phyloP scores from a whole-genome alignment of 495 filamentous ascomycete genomes.

The Hapsidospora chrysogenum region DNA sequence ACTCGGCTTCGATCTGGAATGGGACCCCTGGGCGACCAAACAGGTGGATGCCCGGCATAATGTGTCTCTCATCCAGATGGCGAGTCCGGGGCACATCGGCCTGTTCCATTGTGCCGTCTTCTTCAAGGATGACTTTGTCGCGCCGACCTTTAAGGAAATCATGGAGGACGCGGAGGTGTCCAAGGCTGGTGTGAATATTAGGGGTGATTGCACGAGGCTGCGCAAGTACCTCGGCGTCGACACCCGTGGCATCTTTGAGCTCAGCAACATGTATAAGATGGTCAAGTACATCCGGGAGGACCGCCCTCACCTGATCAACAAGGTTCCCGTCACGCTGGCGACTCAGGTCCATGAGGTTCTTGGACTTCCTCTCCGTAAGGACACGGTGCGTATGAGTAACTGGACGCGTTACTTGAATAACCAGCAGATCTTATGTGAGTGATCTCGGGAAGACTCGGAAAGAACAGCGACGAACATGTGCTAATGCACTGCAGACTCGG shows the following conservation, averaged over 20 bases:
- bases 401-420: conserved; percentile 47
- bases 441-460: no score
- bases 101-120: conserved; percentile 65
- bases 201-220: conserved; percentile 56
- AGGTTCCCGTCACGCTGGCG: conserved; percentile 44
- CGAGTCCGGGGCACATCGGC: conserved; percentile 59
- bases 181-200: conserved; percentile 65
- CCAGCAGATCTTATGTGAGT: conserved; percentile 58
- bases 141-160: conserved; percentile 50
- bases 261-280: conserved; percentile 64
- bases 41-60: conserved; percentile 39
- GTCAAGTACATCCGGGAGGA: conserved; percentile 39
- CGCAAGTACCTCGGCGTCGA: conserved; percentile 46
- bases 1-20: conserved; percentile 79
- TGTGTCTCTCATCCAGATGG: conserved; percentile 65
- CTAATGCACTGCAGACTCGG: conserved; percentile 42
- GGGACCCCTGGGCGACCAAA: conserved; percentile 36
- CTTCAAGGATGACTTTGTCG: conserved; percentile 38
- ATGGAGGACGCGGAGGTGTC: conserved; percentile 52
- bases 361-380: conserved; percentile 63
- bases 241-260: conserved; percentile 51
- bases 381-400: conserved; percentile 49
- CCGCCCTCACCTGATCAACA: conserved; percentile 41
- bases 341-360: conserved; percentile 55
- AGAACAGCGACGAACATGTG: no score